phyloP scores from a whole-genome alignment of 192 early-diverging fungal genomes.

The Coemansia javaensis region DNA sequence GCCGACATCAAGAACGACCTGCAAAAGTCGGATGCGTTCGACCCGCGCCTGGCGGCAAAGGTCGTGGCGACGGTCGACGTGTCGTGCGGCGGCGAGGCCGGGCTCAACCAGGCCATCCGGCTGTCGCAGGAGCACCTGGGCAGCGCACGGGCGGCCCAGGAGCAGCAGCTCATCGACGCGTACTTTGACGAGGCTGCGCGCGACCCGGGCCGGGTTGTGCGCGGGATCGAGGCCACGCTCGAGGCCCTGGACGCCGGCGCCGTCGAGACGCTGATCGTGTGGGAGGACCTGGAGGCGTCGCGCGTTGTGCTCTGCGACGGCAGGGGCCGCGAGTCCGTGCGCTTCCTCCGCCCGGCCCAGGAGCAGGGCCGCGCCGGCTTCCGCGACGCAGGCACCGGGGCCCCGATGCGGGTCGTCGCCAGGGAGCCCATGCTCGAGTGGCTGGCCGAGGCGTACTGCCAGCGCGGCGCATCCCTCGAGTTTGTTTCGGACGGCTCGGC shows the following conservation, averaged over 20 bases:
- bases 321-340: slow-evolving; percentile 59
- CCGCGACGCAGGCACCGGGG: slow-evolving; percentile 52
- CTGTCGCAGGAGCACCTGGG: slow-evolving; percentile 76
- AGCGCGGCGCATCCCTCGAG: slow-evolving; percentile 85
- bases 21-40: slow-evolving; percentile 87
- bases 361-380: slow-evolving; percentile 72
- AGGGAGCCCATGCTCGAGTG: slow-evolving; percentile 83
- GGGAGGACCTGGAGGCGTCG: slow-evolving; percentile 81
- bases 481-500: slow-evolving; percentile 91
- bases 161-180: slow-evolving; percentile 86
- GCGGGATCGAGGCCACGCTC: slow-evolving; percentile 89
- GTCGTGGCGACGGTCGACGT: slow-evolving; percentile 91
- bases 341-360: slow-evolving; percentile 74
- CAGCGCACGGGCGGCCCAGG: slow-evolving; percentile 94
- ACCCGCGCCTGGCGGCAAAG: slow-evolving; percentile 78
- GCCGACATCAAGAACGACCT: slow-evolving; percentile 98
- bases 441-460: slow-evolving; percentile 94
- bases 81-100: slow-evolving; percentile 95
- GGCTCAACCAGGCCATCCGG: slow-evolving; percentile 93
- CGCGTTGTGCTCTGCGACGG: slow-evolving; percentile 70
- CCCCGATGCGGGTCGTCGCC: slow-evolving; percentile 74
- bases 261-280: slow-evolving; percentile 91
- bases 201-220: slow-evolving; percentile 92
- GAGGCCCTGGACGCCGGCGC: slow-evolving; percentile 91
- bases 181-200: slow-evolving; percentile 94